These are phyloP conservation scores for Geranium brycei DNA, from an alignment of 345 rosid genomes.

Conservation along the genomic window DNA sequence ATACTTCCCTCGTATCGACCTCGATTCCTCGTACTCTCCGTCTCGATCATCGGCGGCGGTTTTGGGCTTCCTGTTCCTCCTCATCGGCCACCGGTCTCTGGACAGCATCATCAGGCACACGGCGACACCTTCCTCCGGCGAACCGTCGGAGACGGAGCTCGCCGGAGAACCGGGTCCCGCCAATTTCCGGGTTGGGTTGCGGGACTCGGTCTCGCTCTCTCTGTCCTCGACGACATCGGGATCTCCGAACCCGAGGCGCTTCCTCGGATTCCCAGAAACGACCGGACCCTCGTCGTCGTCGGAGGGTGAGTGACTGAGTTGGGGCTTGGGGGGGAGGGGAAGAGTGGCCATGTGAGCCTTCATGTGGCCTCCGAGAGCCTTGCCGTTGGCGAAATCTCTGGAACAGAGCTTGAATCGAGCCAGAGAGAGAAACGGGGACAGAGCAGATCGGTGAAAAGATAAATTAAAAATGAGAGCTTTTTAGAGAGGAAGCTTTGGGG, in stretches of 20 bases:
- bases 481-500: no score
- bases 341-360: background rate
- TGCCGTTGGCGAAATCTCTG: background rate
- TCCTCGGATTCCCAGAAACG: conserved; percentile 21
- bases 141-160: conserved; percentile 20
- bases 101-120: conserved; percentile 22
- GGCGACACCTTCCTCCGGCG: conserved; percentile 21
- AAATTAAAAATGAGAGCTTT: no score
- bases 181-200: conserved; percentile 10
- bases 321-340: background rate
- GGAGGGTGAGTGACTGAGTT: background rate
- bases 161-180: conserved; percentile 7
- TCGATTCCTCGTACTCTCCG: no score
- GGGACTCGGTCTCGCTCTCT: conserved; percentile 26
- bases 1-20: background rate
- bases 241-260: conserved; percentile 21
- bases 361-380: background rate
- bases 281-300: background rate
- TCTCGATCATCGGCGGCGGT: background rate
- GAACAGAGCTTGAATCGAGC: background rate
- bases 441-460: background rate
- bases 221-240: conserved; percentile 23
- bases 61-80: background rate
- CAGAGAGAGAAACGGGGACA: background rate
- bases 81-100: conserved; percentile 15